Conservation (phyloP, 352 stramenopile genomes). For the Phytophthora tubulina region DNA sequence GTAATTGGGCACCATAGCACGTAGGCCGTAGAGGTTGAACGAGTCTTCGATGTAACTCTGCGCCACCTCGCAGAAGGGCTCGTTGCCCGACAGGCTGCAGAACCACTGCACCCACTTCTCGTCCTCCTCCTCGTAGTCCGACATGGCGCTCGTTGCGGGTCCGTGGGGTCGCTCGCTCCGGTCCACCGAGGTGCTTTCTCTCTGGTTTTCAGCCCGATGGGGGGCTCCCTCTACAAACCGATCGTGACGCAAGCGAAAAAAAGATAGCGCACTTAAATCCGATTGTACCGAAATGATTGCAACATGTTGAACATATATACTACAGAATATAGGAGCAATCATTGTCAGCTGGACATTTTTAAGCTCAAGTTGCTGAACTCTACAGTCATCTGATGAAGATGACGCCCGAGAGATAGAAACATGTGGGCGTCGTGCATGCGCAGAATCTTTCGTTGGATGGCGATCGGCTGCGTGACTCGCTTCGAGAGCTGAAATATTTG, state of each 20-base stretch:
- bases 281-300: constrained; percentile 9
- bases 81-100: constrained; percentile 92
- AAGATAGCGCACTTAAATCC: constrained; percentile 46
- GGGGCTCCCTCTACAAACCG: constrained; percentile 41
- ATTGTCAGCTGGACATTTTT: no score
- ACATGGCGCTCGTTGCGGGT: constrained; percentile 59
- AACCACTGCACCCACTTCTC: constrained; percentile 96
- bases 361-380: background rate
- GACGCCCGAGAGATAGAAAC: no score
- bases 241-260: constrained; percentile 24
- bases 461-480: no score
- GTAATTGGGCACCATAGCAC: constrained; percentile 91
- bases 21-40: constrained; percentile 94
- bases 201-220: constrained; percentile 10
- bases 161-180: constrained; percentile 27
- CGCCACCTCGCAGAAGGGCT: constrained; percentile 93
- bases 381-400: no score
- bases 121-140: constrained; percentile 92
- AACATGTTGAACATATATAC: background rate
- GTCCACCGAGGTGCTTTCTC: constrained; percentile 46
- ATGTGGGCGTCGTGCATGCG: no score
- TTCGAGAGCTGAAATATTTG: no score
- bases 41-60: constrained; percentile 95
- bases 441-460: no score
- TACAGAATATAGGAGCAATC: no score